Evolutionary conservation across 441 rosid genomes (phyloP), one percentile per base, ranked within the genome.

Genomic region (Manihot esculenta): DNA sequence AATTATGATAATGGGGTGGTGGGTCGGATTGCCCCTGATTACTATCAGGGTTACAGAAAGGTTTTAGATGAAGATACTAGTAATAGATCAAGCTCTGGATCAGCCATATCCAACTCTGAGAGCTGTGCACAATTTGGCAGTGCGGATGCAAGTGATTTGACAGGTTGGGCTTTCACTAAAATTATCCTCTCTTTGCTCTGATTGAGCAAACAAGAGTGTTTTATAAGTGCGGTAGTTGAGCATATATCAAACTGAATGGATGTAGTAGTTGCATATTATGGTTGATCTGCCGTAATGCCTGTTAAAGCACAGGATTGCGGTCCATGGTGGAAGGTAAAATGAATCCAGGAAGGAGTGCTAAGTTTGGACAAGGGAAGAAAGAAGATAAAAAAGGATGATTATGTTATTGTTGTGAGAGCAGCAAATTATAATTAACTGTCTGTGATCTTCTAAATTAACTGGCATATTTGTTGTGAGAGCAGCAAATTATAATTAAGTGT

Each of bases 61-160:
- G 84, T 70, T 75, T 66, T 85, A 53, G 98, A 91, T 74, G 99
- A 95, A 77, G 96, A 93, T 82, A 77, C 80, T 50, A 92, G 97
- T 78, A 95, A 95, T 62, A 86, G 97, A 72, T 95, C 98, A 35
- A 92, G 99, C 74, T 95, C 98, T 15, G 99, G 99, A 24, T 95
- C 99, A 23, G 99, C 97, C 59, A 80, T 91, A 87, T 95, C 99
- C 7, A 95, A 91, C 79, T 89, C 98, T 14, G 98, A 95, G 83
- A 90, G 97, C 80, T 94, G 94, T 80, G 93, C 86, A 23, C 99
- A 88, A 74, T 91, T 87, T 82, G 92, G 92, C 35, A 77, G 86
- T 69, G 89, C 86, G 26, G 95, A 89, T 77, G 91, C 85, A 38
- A 92, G 93, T 80, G 97, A 95, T 74, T 87, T 94, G 84, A 88